phyloP scores from a whole-genome alignment of 257 asterid species.

The Ocimum tenuiflorum region DNA sequence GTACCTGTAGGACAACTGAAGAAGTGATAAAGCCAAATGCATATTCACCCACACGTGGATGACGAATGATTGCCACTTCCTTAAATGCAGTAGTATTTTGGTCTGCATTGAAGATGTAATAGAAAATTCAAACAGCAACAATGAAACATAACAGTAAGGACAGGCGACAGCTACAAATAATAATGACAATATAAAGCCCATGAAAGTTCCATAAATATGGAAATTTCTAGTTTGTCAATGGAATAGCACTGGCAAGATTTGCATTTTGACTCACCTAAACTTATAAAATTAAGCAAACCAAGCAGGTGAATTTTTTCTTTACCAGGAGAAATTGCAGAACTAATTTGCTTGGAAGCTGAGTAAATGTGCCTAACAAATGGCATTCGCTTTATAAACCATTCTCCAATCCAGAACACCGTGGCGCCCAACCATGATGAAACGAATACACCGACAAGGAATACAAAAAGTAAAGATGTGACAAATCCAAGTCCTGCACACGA shows the following conservation, averaged over 20 bases:
- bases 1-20: conserved; percentile 78
- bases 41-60: conserved; percentile 94
- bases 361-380: conserved; percentile 76
- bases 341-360: conserved; percentile 85
- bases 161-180: too few species aligned
- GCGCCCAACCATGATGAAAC: conserved; percentile 94
- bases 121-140: conserved; percentile 15
- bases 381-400: conserved; percentile 86
- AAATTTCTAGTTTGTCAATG: too few species aligned
- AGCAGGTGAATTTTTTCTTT: too few species aligned
- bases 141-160: too few species aligned
- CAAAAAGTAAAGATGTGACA: conserved; percentile 63
- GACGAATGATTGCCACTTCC: conserved; percentile 89
- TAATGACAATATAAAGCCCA: too few species aligned
- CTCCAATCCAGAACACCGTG: conserved; percentile 85
- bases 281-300: too few species aligned
- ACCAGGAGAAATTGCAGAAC: conserved; percentile 94
- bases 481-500: conserved; percentile 98
- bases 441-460: conserved; percentile 75
- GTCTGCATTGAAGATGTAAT: conserved; percentile 46
- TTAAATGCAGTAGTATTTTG: conserved; percentile 86
- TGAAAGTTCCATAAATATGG: too few species aligned
- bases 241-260: too few species aligned
- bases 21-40: conserved; percentile 87
- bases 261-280: too few species aligned